phyloP scores from a whole-genome alignment of 2,329 filamentous ascomycete genomes.

The Dendrostoma leiphaemia region DNA sequence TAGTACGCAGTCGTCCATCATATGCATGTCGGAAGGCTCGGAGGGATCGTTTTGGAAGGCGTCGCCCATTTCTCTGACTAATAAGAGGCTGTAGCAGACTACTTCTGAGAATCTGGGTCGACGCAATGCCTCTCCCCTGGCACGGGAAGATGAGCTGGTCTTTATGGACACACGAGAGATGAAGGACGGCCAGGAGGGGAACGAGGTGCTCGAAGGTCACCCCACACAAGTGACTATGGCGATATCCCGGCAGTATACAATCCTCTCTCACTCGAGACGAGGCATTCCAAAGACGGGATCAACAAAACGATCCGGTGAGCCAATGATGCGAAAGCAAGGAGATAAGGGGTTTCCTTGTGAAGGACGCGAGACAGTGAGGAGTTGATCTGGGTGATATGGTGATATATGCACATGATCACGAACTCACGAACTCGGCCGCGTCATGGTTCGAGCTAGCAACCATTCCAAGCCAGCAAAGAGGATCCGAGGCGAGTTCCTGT shows the following conservation, averaged over 20 bases:
- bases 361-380: not conserved
- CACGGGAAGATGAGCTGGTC: not conserved
- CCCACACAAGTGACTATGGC: not conserved
- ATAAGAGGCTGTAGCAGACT: not conserved
- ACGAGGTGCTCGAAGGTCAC: not conserved
- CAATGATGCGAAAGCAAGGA: not conserved
- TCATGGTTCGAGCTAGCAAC: not conserved
- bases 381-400: not conserved
- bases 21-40: not conserved
- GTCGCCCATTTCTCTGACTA: not conserved
- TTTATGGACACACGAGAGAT: not conserved
- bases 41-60: not conserved
- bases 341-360: not conserved
- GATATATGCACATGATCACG: not conserved
- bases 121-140: not conserved
- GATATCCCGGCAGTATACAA: not conserved
- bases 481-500: too few species aligned
- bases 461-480: not conserved
- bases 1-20: conserved; percentile 9
- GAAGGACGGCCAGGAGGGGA: not conserved
- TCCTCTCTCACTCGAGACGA: not conserved
- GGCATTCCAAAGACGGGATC: not conserved
- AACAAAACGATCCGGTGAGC: not conserved
- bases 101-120: not conserved
- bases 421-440: not conserved